Evolutionary conservation across 495 filamentous ascomycete genomes (phyloP), one percentile per base, ranked within the genome.

Genomic region (Aspergillus wentii): DNA sequence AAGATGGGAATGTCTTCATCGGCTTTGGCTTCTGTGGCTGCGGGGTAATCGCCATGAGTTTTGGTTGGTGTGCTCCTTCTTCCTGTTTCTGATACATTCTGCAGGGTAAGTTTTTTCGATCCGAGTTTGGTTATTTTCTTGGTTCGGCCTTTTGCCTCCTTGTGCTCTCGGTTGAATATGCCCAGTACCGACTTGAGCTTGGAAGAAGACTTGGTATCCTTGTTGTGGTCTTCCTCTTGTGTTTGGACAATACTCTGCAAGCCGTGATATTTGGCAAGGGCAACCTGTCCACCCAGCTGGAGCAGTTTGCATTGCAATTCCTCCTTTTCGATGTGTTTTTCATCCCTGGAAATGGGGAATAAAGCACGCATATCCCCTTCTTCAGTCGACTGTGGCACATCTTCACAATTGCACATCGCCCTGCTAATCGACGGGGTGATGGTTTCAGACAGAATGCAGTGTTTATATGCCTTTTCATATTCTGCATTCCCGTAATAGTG

Each of bases 1-100:
- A 55, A 63, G 1, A 52, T 37, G 0, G 64, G 66, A 9, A 69
- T 51, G 30, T 63, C 48, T 6, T 49, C 46, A 32, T 59, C 51
- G 0, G 29, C 44, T 9, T 36, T 30, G 18, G 48, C 46, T 8
- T 33, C 43, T 5, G 38, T 27, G 18, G 30, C 43, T 37, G 21
- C 23, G 17, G 26, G 15, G 11, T 41, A 35, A 27, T n/a, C n/a
- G n/a, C n/a, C n/a, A n/a, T n/a, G n/a, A n/a, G n/a, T n/a, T n/a
- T n/a, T n/a, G n/a, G n/a, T n/a, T n/a, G n/a, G n/a, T n/a, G n/a
- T n/a, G n/a, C n/a, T n/a, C n/a, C n/a, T n/a, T 31, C 29, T 9
- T 32, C 34, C 27, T 14, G 31, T 31, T 30, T 25, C 30, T 27
- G 17, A 17, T 29, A 15, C 32, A 23, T 23, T 5, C 9, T 25